Evolutionary conservation across 768 basidiomycete species (phyloP).

Genomic region (Hericium erinaceus): DNA sequence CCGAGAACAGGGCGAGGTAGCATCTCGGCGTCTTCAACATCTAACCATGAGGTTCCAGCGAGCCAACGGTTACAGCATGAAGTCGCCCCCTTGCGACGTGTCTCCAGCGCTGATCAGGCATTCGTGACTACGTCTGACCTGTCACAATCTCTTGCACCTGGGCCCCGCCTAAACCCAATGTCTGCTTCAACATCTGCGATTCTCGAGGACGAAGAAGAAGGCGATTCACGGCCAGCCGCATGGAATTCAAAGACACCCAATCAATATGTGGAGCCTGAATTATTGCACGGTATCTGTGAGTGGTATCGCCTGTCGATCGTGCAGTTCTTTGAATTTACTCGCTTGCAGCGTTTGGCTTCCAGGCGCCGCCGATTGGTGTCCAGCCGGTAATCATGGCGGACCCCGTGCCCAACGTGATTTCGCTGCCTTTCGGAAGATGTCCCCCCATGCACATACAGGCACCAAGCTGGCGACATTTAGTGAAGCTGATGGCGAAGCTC

Average conservation of each 20-base stretch:
- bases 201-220: slow-evolving; percentile 3
- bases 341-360: slow-evolving; percentile 57
- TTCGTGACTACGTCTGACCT: too few species aligned
- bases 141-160: too few species aligned
- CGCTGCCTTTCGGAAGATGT: slow-evolving; percentile 58
- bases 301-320: neutral
- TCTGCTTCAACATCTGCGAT: neutral
- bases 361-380: slow-evolving; percentile 43
- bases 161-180: neutral
- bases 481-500: slow-evolving; percentile 67
- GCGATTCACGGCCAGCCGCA: neutral
- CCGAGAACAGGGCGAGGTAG: neutral
- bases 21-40: neutral
- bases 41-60: neutral
- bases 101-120: neutral
- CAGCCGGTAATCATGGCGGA: slow-evolving; percentile 38
- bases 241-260: slow-evolving; percentile 3
- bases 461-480: slow-evolving; percentile 62
- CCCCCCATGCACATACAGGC: slow-evolving; percentile 67
- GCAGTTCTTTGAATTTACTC: neutral
- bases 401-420: slow-evolving; percentile 64
- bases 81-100: neutral
- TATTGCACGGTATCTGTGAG: slow-evolving; percentile 34
- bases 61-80: too few species aligned
- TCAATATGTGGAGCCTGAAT: slow-evolving; percentile 44